phyloP scores from a whole-genome alignment of 2,329 filamentous ascomycete species.

The Rutstroemia sp. region DNA sequence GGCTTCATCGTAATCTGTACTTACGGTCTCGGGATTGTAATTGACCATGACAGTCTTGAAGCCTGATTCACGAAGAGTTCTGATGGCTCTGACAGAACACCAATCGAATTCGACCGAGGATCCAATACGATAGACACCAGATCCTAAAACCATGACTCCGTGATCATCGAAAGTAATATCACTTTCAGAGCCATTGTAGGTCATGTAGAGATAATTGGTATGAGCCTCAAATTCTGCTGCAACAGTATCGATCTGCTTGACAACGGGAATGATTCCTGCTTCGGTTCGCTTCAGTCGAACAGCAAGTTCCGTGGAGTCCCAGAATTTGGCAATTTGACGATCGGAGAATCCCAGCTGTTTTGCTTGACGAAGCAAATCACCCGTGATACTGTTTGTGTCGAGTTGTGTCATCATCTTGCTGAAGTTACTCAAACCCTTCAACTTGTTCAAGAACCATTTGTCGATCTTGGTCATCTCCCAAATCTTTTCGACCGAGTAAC shows the following conservation, averaged over 20 bases:
- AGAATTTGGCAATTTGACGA: conserved; percentile 81
- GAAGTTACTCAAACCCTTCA: conserved; percentile 93
- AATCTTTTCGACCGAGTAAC: conserved; percentile 84
- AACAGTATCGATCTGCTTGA: conserved; percentile 97
- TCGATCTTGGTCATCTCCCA: conserved; percentile 97
- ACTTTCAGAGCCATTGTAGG: conserved; percentile 91
- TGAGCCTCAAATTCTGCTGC: conserved; percentile 93
- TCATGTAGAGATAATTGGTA: conserved; percentile 95
- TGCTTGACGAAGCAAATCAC: conserved; percentile 79
- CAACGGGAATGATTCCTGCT: conserved; percentile 88
- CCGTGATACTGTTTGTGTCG: conserved; percentile 68
- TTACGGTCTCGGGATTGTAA: conserved; percentile 54
- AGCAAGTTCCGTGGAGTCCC: conserved; percentile 80
- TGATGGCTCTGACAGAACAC: conserved; percentile 88
- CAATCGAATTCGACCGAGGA: conserved; percentile 98
- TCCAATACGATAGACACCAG: conserved; percentile 95
- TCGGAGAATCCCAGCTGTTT: conserved; percentile 99
- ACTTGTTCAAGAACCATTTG: conserved; percentile 98
- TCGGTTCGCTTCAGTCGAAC: conserved; percentile 77
- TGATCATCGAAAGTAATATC: conserved; percentile 93
- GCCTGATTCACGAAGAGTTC: conserved; percentile 75
- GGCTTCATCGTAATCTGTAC: conserved; percentile 80
- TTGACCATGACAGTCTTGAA: conserved; percentile 99
- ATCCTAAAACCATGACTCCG: conserved; percentile 81
- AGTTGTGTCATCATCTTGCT: conserved; percentile 77